Base-by-base conservation (phyloP, 495 filamentous ascomycete genomes). In the Extremus antarcticus region DNA sequence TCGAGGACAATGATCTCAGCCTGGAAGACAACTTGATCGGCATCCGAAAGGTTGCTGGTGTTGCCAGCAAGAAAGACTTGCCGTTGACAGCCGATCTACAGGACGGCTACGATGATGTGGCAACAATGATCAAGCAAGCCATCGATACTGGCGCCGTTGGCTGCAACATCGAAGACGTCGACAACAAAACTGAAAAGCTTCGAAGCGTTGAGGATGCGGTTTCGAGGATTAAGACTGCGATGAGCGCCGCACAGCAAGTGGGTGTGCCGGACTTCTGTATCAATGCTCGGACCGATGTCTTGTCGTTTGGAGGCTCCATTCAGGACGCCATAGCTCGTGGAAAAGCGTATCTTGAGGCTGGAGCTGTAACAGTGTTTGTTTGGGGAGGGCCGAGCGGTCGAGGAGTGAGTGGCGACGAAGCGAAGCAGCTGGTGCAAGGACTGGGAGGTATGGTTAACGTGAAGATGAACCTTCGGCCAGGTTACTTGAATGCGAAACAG, bases 381-480 rank as follows among this genome's bases (percentile, higher is more conserved):
- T 48, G 46, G 46, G 46, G 46, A 7, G 21, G 46, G 8, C 20
- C 20, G 19, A 17, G 24, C 21, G 46, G 46, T 15, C 20, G 46
- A 25, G 46, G 46, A 4, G 23, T 48, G 9, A 48, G 46, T 48
- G 10, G 10, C 13, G 46, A 48, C 21, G 46, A 48, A 25, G 24
- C 25, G 3, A 24, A 20, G 46, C 13, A 48, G 46, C 20, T 48
- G 9, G 46, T 48, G 21, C 9, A 23, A 20, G 46, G 21, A 15
- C 24, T 48, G 17, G 46, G 46, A 24, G 46, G 46, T 3, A 48
- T 48, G 46, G 20, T 48, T 23, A 48, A 48, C 17, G 21, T 48
- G 20, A 48, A 48, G 23, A 48, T 48, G 46, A 48, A 48, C 23
- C 23, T 48, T 4, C 46, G 46, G 23, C 46, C 46, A 8, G 46